Conservation (phyloP, 2,329 filamentous ascomycete genomes). For the Bipolaris victoriae region DNA sequence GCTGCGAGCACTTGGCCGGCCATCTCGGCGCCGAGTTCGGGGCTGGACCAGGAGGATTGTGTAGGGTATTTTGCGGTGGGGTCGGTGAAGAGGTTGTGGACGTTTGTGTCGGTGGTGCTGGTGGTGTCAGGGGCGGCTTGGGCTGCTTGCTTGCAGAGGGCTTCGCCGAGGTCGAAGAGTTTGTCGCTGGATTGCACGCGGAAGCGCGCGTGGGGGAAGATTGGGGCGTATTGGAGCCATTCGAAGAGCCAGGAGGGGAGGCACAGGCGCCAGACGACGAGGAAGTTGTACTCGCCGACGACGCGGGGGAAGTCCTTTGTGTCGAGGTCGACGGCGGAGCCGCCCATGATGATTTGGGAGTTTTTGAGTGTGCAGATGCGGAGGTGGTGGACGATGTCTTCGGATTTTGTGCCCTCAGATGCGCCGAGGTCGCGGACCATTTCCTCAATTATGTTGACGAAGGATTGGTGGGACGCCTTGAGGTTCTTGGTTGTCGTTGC, state of each 20-base stretch:
- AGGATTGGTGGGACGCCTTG: conserved; percentile 21
- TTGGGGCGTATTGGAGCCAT: conserved; percentile 24
- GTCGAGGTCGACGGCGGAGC: conserved; percentile 24
- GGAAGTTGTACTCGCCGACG: conserved; percentile 31
- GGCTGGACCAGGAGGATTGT: conserved; percentile 23
- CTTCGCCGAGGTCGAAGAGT: conserved; percentile 25
- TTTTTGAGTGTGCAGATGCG: conserved; percentile 28
- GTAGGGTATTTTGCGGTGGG: conserved; percentile 25
- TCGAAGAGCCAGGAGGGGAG: conserved; percentile 28
- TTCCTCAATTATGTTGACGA: conserved; percentile 23
- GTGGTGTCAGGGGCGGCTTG: conserved; percentile 2
- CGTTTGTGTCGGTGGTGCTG: conserved; percentile 15
- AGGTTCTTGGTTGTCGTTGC: conserved; percentile 28
- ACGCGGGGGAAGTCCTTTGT: conserved; percentile 21
- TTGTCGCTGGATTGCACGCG: conserved; percentile 29
- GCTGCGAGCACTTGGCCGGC: conserved; percentile 30
- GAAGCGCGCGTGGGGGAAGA: conserved; percentile 22
- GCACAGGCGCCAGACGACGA: conserved; percentile 29
- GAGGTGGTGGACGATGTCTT: conserved; percentile 31
- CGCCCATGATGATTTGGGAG: conserved; percentile 29
- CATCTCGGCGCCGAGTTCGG: conserved; percentile 28
- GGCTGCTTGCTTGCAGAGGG: conserved; percentile 22
- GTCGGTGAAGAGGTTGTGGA: conserved; percentile 25
- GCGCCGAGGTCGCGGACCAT: conserved; percentile 23
- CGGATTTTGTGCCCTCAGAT: conserved; percentile 18